These are phyloP conservation scores for Cucumis cinereus DNA, from an alignment of 306 rosid genomes.

Conservation along the genomic window DNA sequence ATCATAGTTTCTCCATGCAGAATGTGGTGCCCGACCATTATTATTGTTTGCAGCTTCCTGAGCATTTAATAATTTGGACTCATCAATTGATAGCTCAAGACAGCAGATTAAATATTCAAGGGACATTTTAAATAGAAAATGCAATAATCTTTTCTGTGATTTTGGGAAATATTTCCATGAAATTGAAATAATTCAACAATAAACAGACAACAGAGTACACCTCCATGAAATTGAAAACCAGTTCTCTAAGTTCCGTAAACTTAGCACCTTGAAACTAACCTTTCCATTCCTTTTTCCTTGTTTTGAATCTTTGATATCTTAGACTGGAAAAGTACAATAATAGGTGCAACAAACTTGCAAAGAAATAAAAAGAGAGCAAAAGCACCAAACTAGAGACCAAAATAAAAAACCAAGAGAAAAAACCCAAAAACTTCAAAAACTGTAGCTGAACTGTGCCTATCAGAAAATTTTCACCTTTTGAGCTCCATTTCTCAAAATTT, in stretches of 20 bases:
- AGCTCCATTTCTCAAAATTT: neutral
- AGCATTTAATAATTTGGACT: conserved; percentile 5
- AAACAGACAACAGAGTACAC: neutral
- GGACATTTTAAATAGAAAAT: neutral
- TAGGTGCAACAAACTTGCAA: neutral
- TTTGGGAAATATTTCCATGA: too few species aligned
- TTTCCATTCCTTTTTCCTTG: neutral
- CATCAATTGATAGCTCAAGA: neutral
- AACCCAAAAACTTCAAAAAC: neutral
- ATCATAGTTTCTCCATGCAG: conserved; percentile 96
- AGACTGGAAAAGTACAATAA: neutral
- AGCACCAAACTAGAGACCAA: neutral
- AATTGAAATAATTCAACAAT: neutral
- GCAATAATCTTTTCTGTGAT: neutral
- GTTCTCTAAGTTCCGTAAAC: neutral
- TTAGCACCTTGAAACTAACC: neutral
- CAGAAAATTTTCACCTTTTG: neutral
- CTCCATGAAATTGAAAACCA: neutral
- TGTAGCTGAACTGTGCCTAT: neutral
- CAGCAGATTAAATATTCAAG: neutral
- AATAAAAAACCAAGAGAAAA: neutral
- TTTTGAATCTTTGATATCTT: too few species aligned
- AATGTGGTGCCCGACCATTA: conserved; percentile 84
- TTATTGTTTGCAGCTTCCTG: conserved; percentile 86
- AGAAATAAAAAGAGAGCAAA: neutral